Conservation (phyloP, 2,329 filamentous ascomycete genomes). For the Pseudogymnoascus sp. region DNA sequence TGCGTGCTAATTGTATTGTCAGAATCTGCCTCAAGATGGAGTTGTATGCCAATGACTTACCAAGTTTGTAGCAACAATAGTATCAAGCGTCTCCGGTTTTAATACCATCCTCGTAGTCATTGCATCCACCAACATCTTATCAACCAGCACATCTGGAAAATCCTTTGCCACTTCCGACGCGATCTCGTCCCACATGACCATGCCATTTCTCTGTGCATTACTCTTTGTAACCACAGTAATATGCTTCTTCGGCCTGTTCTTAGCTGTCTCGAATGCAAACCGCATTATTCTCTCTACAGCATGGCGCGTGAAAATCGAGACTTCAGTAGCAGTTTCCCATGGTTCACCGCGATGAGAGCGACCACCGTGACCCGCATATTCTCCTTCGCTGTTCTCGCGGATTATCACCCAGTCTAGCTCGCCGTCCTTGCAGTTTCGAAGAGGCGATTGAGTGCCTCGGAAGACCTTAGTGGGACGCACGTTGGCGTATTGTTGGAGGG, state of each 20-base stretch:
- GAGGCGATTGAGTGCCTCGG: constrained; percentile 47
- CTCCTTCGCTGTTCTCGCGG: constrained; percentile 58
- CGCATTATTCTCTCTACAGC: constrained; percentile 52
- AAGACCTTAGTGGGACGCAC: constrained; percentile 54
- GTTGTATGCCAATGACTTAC: not conserved
- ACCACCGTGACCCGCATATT: constrained; percentile 56
- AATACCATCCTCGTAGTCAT: constrained; percentile 46
- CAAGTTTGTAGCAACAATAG: constrained; percentile 53
- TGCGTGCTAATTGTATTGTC: constrained; percentile 35
- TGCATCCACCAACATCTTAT: constrained; percentile 56
- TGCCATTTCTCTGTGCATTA: constrained; percentile 57
- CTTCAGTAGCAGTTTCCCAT: constrained; percentile 54
- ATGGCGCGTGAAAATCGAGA: constrained; percentile 53
- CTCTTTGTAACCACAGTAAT: constrained; percentile 58
- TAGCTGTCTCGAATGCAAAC: constrained; percentile 52
- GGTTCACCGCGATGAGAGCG: constrained; percentile 46
- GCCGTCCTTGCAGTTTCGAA: constrained; percentile 34
- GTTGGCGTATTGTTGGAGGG: constrained; percentile 58
- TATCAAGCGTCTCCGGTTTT: constrained; percentile 49
- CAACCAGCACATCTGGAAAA: constrained; percentile 49
- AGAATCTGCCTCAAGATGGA: not conserved
- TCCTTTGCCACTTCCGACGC: constrained; percentile 45
- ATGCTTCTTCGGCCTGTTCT: constrained; percentile 43
- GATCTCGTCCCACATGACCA: constrained; percentile 61
- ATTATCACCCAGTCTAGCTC: constrained; percentile 59